phyloP scores from a whole-genome alignment of 805 yeast genomes.

The Saccharomycopsis malanga region DNA sequence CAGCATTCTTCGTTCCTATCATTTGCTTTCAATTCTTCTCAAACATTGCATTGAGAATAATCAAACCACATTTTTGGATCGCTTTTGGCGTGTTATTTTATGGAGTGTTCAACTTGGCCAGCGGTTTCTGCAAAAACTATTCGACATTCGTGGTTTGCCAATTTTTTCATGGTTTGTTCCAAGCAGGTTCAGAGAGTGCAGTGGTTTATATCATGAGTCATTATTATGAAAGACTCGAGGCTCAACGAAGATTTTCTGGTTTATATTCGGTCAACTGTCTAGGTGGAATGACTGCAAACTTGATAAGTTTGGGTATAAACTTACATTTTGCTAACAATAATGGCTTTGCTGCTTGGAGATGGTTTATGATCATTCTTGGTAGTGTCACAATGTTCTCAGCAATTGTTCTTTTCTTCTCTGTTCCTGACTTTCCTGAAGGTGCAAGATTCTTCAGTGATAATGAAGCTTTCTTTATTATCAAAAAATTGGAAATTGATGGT shows the following conservation, averaged over 20 bases:
- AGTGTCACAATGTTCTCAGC: slow-evolving; percentile 28
- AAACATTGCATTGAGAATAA: slow-evolving; percentile 49
- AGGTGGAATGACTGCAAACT: slow-evolving; percentile 74
- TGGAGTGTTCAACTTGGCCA: slow-evolving; percentile 57
- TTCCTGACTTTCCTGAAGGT: slow-evolving; percentile 72
- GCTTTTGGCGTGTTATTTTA: slow-evolving; percentile 50
- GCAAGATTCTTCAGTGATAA: slow-evolving; percentile 44
- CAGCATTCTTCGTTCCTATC: slow-evolving; percentile 67
- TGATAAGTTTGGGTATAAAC: slow-evolving; percentile 44
- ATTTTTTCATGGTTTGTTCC: slow-evolving; percentile 57
- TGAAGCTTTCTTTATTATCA: slow-evolving; percentile 47
- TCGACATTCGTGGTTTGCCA: slow-evolving; percentile 56
- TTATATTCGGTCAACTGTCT: slow-evolving; percentile 60
- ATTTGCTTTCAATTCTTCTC: slow-evolving; percentile 51
- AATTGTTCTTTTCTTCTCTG: slow-evolving; percentile 35
- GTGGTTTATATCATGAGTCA: slow-evolving; percentile 61
- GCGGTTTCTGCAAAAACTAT: slow-evolving; percentile 54
- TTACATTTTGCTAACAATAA: slow-evolving; percentile 33
- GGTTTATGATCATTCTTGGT: slow-evolving; percentile 39
- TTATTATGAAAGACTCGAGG: slow-evolving; percentile 58
- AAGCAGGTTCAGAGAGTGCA: slow-evolving; percentile 69
- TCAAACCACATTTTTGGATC: slow-evolving; percentile 61
- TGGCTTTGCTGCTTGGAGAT: slow-evolving; percentile 17
- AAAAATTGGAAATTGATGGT: slow-evolving; percentile 50
- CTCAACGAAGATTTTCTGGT: slow-evolving; percentile 60